These are phyloP conservation scores for Lecanicillium sp. DNA, from an alignment of 2,329 filamentous ascomycete genomes.

Conservation along the genomic window DNA sequence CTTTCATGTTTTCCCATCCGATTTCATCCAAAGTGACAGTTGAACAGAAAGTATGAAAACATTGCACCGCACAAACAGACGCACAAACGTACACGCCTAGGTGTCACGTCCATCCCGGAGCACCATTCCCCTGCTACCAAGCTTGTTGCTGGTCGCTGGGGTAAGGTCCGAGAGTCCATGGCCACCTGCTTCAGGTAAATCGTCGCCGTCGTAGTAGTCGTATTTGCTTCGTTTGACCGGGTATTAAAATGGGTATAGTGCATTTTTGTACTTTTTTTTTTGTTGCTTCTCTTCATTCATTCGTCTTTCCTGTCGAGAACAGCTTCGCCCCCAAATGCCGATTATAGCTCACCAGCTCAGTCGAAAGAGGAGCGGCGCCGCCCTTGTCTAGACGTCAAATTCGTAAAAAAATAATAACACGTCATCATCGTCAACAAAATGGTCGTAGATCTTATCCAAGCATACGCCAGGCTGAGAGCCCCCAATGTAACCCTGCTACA, in stretches of 20 bases:
- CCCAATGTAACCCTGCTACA: constrained; percentile 3
- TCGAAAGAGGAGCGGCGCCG: constrained; percentile 3
- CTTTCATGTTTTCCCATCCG: not conserved
- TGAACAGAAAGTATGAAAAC: not conserved
- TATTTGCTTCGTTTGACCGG: constrained; percentile 25
- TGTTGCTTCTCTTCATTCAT: constrained; percentile 1
- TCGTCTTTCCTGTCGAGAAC: constrained; percentile 1
- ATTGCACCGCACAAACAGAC: not conserved
- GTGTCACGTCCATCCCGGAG: too few relatives aligned
- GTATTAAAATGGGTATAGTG: constrained; percentile 32
- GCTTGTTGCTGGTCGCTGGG: too few relatives aligned
- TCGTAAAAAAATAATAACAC: constrained; percentile 27
- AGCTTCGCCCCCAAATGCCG: too few relatives aligned
- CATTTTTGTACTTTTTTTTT: constrained; percentile 6
- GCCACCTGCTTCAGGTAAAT: constrained; percentile 4
- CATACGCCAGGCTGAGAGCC: constrained; percentile 18
- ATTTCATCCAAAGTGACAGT: not conserved
- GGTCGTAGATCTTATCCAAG: constrained; percentile 24
- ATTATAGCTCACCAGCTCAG: too few relatives aligned
- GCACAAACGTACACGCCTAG: not conserved
- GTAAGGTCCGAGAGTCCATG: constrained; percentile 6
- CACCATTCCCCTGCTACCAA: too few relatives aligned
- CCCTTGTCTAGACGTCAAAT: constrained; percentile 36
- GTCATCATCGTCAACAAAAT: constrained; percentile 36
- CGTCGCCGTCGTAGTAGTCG: constrained; percentile 22